Base-by-base conservation (phyloP, 1,139 yeast genomes). In the Geotrichum cucujoidarum region DNA sequence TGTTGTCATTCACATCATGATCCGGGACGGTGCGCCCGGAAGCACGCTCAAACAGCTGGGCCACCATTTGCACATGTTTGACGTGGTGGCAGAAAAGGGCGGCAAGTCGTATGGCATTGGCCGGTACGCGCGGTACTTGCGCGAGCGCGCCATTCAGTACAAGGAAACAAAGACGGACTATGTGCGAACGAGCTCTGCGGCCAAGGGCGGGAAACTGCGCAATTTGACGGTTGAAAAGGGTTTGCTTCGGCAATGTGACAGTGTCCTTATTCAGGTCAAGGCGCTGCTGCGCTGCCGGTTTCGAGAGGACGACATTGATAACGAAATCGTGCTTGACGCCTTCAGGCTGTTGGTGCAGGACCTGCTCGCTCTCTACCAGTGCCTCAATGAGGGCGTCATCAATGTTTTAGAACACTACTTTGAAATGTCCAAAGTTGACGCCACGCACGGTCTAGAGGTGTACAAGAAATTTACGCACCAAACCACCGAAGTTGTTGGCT, bases 321-420 rank as follows among this genome's bases (percentile, higher is more conserved):
- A 90, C 66, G 97, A 90, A 60, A 77, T 92, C 46, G 69, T 89
- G 14, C 72, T 90, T 56, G 85, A 92, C 29, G 85, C 95, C 27
- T 92, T 92, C 69, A 73, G 95, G 51, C 74, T 92, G 64, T 74
- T 92, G 48, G 95, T 90, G 10, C 85, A 85, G 60, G 98, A 92
- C 66, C 72, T 92, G 56, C 72, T 92, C 56, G 78, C 88, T 0
- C 70, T 92, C 39, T 94, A 88, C 67, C 97, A 92, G 67, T 83
- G 84, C 48, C 71, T 92, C 57, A 92, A 92, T 66, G 97, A 92
- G 69, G 97, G 97, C 25, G 95, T 92, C 33, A 90, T 92, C 57
- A 90, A 89, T 60, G 71, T 92, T 43, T 75, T 92, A 56, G 97
- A 92, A 63, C 95, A 92, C 63, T 92, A 87, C 67, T 92, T 92